Evolutionary conservation across 306 rosid genomes (phyloP).

Genomic region (Vigna hirtella): DNA sequence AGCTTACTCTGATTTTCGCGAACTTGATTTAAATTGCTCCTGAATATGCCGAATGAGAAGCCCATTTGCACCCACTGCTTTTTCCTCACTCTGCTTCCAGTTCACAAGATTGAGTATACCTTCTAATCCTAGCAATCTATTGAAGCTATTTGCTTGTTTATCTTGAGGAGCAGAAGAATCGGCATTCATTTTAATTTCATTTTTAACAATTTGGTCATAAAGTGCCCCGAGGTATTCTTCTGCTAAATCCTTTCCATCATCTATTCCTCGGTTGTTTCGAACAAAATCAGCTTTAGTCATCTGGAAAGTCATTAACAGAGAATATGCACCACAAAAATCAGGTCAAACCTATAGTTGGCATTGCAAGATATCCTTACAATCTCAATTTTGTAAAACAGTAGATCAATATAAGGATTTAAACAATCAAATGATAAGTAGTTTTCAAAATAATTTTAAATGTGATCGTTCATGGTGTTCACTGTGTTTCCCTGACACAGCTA

Average conservation of each 20-base stretch:
- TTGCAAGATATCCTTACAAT: conserved; percentile 28
- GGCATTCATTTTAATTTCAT: conserved; percentile 95
- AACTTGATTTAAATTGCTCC: conserved; percentile 92
- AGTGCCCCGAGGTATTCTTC: conserved; percentile 92
- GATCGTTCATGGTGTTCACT: conserved; percentile 10
- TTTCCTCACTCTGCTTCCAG: conserved; percentile 96
- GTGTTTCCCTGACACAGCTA: conserved; percentile 28
- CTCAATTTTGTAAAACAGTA: conserved; percentile 14
- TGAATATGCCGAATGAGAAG: conserved; percentile 93
- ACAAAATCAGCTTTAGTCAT: conserved; percentile 97
- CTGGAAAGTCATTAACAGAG: conserved; percentile 61
- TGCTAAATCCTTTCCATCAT: conserved; percentile 95
- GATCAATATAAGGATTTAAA: conserved; percentile 9
- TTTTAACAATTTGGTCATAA: conserved; percentile 89
- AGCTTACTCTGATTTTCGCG: conserved; percentile 98
- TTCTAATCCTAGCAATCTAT: conserved; percentile 90
- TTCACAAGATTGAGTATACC: conserved; percentile 96
- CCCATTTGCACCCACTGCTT: conserved; percentile 95
- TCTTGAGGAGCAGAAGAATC: conserved; percentile 90
- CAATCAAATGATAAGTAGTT: conserved; percentile 28
- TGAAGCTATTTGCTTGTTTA: conserved; percentile 94
- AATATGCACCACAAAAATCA: conserved; percentile 47
- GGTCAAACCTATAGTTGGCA: conserved; percentile 40
- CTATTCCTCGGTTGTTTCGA: conserved; percentile 97
- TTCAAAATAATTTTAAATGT: conserved; percentile 28